These are phyloP conservation scores for Phytophthora sansomeana DNA, from an alignment of 352 stramenopile genomes.

Conservation along the genomic window DNA sequence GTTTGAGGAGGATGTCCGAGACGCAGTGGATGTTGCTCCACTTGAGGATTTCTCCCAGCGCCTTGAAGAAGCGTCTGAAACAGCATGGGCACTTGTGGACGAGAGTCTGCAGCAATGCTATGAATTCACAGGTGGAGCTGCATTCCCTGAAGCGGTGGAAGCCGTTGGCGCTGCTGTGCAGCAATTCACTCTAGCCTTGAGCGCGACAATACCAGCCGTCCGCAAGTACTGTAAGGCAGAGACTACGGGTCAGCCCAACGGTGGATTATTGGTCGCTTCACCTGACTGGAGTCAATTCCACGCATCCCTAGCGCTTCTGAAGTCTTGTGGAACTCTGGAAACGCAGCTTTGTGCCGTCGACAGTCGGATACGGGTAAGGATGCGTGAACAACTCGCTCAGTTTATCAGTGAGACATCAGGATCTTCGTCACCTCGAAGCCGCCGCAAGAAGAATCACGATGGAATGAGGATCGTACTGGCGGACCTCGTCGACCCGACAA, in stretches of 20 bases:
- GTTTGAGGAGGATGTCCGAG: constrained; percentile 37
- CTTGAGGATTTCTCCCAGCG: constrained; percentile 66
- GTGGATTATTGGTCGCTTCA: constrained; percentile 19
- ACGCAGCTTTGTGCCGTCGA: constrained; percentile 57
- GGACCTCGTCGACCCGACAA: constrained; percentile 49
- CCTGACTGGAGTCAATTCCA: constrained; percentile 83
- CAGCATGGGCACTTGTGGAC: constrained; percentile 54
- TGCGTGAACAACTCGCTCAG: constrained; percentile 64
- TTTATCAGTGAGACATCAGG: constrained; percentile 37
- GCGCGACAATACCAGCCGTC: constrained; percentile 50
- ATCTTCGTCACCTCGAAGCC: constrained; percentile 38
- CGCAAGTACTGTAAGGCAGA: constrained; percentile 53
- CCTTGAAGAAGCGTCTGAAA: constrained; percentile 61
- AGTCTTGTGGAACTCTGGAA: constrained; percentile 63
- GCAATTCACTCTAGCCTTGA: constrained; percentile 54
- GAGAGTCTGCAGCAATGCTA: constrained; percentile 65
- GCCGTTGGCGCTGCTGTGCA: constrained; percentile 51
- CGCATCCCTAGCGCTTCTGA: constrained; percentile 65
- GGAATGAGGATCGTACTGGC: constrained; percentile 27
- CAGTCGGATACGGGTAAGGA: constrained; percentile 53
- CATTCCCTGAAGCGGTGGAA: constrained; percentile 65
- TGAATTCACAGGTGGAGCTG: constrained; percentile 61
- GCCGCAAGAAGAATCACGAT: constrained; percentile 44
- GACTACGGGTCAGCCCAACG: background rate
- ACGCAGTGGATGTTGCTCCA: constrained; percentile 29